These are phyloP conservation scores for Kwoniella europaea DNA, from an alignment of 768 basidiomycete genomes.

Conservation along the genomic window DNA sequence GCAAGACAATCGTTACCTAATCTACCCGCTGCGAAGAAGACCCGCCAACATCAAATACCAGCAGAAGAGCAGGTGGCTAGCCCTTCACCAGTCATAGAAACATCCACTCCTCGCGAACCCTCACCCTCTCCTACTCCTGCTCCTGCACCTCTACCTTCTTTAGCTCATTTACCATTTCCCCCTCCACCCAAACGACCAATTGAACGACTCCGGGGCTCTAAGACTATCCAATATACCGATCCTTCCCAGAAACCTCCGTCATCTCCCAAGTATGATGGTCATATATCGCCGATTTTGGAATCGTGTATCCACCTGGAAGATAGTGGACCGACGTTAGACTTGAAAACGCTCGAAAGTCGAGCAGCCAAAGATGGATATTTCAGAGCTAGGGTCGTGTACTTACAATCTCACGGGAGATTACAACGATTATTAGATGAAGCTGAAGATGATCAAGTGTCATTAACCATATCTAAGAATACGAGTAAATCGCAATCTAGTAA, in stretches of 20 bases:
- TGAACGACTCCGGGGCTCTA: constrained; percentile 71
- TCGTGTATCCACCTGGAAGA: constrained; percentile 68
- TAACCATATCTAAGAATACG: neutral
- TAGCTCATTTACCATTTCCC: constrained; percentile 48
- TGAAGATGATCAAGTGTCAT: constrained; percentile 8
- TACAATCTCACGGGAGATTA: constrained; percentile 64
- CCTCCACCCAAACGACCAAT: constrained; percentile 69
- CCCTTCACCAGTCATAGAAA: constrained; percentile 28
- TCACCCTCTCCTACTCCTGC: constrained; percentile 28
- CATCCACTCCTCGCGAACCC: constrained; percentile 18
- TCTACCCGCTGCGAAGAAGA: constrained; percentile 26
- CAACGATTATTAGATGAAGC: constrained; percentile 59
- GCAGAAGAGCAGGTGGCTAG: constrained; percentile 4
- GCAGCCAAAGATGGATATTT: constrained; percentile 62
- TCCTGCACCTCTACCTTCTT: constrained; percentile 37
- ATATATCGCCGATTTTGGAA: constrained; percentile 66
- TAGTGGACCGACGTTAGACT: constrained; percentile 63
- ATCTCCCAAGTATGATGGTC: constrained; percentile 62
- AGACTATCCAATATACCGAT: constrained; percentile 64
- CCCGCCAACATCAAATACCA: neutral
- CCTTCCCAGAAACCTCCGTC: constrained; percentile 70
- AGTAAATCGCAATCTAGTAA: constrained; percentile 9
- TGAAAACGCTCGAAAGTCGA: constrained; percentile 58
- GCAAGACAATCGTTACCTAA: constrained; percentile 29
- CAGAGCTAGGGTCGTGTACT: constrained; percentile 61